Evolutionary conservation across 1,139 yeast species (phyloP).

Genomic region (Lodderomyces elongisporus): DNA sequence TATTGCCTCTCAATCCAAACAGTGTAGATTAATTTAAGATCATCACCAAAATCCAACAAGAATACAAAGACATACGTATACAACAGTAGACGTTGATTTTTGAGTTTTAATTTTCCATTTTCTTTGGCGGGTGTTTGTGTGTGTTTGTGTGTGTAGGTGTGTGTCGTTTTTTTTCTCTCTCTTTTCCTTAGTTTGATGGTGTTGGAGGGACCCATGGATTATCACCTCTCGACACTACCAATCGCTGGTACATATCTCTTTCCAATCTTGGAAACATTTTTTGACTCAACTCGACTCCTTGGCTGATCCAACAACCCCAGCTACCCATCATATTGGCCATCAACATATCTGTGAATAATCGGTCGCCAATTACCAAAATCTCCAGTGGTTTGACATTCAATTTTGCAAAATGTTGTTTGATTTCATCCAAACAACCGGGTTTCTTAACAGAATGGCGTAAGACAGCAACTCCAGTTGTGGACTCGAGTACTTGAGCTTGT

Average conservation of each 20-base stretch:
- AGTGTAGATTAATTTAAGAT: too few relatives aligned
- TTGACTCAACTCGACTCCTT: conserved; percentile 62
- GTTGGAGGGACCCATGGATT: conserved; percentile 26
- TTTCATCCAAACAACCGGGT: conserved; percentile 81
- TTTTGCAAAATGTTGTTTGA: conserved; percentile 51
- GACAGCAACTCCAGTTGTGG: conserved; percentile 69
- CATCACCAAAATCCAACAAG: too few relatives aligned
- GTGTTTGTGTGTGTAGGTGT: too few relatives aligned
- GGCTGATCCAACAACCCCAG: conserved; percentile 74
- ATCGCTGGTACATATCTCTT: conserved; percentile 34
- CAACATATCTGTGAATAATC: conserved; percentile 83
- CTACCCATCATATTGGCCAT: conserved; percentile 96
- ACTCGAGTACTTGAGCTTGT: conserved; percentile 66
- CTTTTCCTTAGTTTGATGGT: too few relatives aligned
- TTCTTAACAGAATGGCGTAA: conserved; percentile 76
- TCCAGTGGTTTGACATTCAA: conserved; percentile 54
- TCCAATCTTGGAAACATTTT: conserved; percentile 51
- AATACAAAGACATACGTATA: too few relatives aligned
- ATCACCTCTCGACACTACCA: conserved; percentile 20
- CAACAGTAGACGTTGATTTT: too few relatives aligned
- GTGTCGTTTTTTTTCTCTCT: too few relatives aligned
- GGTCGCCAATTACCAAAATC: conserved; percentile 83
- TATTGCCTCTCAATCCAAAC: too few relatives aligned
- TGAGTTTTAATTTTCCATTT: too few relatives aligned
- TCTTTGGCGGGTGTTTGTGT: too few relatives aligned